Conservation (phyloP, 169 alveolate genomes). For the Hammondia hammondi region DNA sequence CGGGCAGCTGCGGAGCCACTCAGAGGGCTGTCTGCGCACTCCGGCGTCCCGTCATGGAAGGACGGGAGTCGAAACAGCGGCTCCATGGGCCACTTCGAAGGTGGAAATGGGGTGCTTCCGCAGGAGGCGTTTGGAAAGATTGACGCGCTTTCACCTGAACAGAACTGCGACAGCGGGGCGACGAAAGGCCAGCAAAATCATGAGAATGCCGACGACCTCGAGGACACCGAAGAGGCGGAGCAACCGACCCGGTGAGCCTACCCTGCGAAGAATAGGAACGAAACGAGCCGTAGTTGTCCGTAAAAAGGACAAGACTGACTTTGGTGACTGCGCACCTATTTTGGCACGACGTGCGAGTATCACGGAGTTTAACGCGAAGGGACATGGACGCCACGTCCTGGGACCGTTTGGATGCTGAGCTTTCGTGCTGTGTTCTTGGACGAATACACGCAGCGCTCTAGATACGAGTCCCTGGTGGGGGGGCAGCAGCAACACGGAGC, state of each 20-base stretch:
- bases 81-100: neutral
- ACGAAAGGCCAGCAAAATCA: neutral
- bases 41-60: neutral
- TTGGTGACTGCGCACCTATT: too few relatives aligned
- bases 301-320: too few relatives aligned
- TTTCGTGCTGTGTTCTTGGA: too few relatives aligned
- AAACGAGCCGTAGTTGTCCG: too few relatives aligned
- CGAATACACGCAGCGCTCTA: too few relatives aligned
- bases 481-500: too few relatives aligned
- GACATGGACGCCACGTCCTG: too few relatives aligned
- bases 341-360: too few relatives aligned
- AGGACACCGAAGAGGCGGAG: neutral
- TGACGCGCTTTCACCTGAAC: neutral
- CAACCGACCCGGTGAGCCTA: neutral
- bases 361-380: too few relatives aligned
- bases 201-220: neutral
- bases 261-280: too few relatives aligned
- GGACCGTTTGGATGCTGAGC: too few relatives aligned
- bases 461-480: too few relatives aligned
- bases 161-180: neutral
- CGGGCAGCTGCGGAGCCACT: neutral
- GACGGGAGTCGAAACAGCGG: neutral
- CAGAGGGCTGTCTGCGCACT: neutral
- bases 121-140: neutral
- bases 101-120: neutral